phyloP scores from a whole-genome alignment of 331 rosid genomes.

The Pyracantha coccinea region DNA sequence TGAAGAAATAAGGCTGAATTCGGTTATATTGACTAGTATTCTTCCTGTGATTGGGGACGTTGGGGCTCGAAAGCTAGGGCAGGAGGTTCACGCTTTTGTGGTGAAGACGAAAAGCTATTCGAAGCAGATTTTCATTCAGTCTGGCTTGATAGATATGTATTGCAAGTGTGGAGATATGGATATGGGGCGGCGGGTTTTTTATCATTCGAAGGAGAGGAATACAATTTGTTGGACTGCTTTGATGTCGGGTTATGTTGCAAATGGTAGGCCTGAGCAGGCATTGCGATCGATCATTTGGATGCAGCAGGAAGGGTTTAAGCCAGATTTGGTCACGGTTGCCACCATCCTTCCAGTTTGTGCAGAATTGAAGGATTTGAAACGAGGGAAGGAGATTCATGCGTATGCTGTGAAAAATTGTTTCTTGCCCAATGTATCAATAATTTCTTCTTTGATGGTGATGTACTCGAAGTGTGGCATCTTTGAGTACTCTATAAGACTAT shows the following conservation, averaged over 20 bases:
- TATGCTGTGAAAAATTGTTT: constrained; percentile 62
- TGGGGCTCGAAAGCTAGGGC: constrained; percentile 38
- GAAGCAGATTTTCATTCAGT: constrained; percentile 47
- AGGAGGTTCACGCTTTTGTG: constrained; percentile 67
- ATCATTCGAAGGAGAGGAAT: constrained; percentile 56
- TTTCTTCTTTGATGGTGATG: constrained; percentile 67
- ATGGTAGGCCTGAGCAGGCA: constrained; percentile 76
- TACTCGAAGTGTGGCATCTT: constrained; percentile 57
- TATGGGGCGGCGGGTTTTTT: constrained; percentile 59
- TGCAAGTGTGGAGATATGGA: constrained; percentile 73
- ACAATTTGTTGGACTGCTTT: constrained; percentile 79
- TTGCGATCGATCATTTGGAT: constrained; percentile 71
- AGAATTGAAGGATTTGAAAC: constrained; percentile 48
- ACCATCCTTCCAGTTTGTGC: constrained; percentile 73
- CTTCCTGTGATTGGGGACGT: constrained; percentile 58
- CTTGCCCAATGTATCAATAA: constrained; percentile 58
- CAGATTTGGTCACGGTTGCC: constrained; percentile 66
- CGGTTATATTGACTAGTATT: constrained; percentile 39
- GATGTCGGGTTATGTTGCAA: constrained; percentile 66
- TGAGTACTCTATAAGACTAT: constrained; percentile 45
- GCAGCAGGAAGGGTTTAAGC: constrained; percentile 91
- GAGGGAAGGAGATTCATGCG: constrained; percentile 77
- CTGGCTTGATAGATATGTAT: constrained; percentile 85
- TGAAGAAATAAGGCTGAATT: constrained; percentile 44
- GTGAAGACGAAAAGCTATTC: constrained; percentile 51